phyloP scores from a whole-genome alignment of 192 early-diverging fungal species.

The Phycomyces nitens region DNA sequence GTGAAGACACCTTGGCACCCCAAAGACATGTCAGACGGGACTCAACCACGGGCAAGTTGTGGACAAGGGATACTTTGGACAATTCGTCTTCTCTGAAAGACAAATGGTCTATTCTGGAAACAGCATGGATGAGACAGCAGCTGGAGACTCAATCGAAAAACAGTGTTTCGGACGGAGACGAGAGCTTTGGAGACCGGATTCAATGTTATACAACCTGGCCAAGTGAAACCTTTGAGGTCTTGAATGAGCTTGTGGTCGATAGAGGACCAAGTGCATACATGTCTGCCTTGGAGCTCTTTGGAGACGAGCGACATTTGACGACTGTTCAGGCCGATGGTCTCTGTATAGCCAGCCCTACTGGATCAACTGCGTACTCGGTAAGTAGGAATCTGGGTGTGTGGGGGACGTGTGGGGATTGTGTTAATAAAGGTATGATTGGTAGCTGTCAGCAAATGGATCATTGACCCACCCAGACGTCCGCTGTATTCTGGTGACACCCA shows the following conservation, averaged over 20 bases:
- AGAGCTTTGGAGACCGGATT: slow-evolving; percentile 35
- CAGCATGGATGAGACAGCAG: slow-evolving; percentile 23
- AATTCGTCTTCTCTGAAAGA: background rate
- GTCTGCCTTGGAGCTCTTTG: slow-evolving; percentile 81
- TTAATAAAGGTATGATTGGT: slow-evolving; percentile 4
- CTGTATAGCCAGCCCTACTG: slow-evolving; percentile 90
- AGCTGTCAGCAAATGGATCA: slow-evolving; percentile 84
- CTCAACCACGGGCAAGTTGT: background rate
- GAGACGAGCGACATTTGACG: slow-evolving; percentile 79
- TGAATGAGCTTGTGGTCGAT: slow-evolving; percentile 94
- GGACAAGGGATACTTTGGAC: background rate
- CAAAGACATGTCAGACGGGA: background rate
- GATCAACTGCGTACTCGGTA: slow-evolving; percentile 82
- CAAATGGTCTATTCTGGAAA: slow-evolving; percentile 43
- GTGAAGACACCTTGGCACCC: slow-evolving; percentile 23
- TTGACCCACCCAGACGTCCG: slow-evolving; percentile 91
- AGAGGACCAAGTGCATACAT: slow-evolving; percentile 89
- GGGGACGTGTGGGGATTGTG: slow-evolving; percentile 6
- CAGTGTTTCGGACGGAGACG: slow-evolving; percentile 2
- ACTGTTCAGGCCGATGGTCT: slow-evolving; percentile 96
- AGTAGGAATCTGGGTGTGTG: no score
- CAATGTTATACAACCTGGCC: slow-evolving; percentile 54
- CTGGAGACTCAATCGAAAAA: slow-evolving; percentile 11
- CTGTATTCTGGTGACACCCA: slow-evolving; percentile 85
- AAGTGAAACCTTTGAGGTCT: slow-evolving; percentile 75